Conservation (phyloP, 2,329 filamentous ascomycete species). For the Lecanicillium sp. region DNA sequence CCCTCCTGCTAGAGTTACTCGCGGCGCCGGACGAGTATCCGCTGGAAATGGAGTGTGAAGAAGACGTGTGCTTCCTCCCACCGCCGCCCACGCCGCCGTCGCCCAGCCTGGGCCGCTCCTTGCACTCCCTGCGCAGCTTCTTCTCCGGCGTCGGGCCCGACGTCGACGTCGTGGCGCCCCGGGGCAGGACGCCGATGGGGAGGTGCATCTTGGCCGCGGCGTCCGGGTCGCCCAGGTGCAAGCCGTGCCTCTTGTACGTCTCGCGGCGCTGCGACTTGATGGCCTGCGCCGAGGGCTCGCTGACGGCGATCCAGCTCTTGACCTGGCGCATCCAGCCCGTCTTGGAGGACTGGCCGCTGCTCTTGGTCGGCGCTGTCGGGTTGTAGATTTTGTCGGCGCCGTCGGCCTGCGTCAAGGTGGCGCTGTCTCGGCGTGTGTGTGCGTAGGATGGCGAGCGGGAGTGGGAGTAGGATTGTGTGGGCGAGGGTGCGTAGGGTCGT, state of each 20-base stretch:
- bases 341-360: constrained; percentile 10
- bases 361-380: no score
- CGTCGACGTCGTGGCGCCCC: constrained; percentile 37
- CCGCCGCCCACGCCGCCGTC: no score
- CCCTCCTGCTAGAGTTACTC: constrained; percentile 19
- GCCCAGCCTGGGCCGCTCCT: constrained; percentile 17
- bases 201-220: constrained; percentile 38
- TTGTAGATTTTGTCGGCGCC: no score
- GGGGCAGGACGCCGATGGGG: constrained; percentile 36
- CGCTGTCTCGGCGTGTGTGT: no score
- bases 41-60: constrained; percentile 25
- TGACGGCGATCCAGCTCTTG: constrained; percentile 40
- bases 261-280: constrained; percentile 37
- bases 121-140: constrained; percentile 25
- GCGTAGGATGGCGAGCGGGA: no score
- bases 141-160: constrained; percentile 40
- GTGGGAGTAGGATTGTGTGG: no score
- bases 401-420: no score
- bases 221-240: constrained; percentile 33
- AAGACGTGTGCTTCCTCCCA: constrained; percentile 18
- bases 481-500: no score
- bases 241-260: constrained; percentile 34
- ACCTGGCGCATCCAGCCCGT: constrained; percentile 33
- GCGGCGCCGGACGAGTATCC: constrained; percentile 22
- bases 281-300: constrained; percentile 42